Percentiles rank a stretch among this genome's conserved stretches.
phyloP scores from a whole-genome alignment of 352 stramenopile species.

The Pythium aquatile region DNA sequence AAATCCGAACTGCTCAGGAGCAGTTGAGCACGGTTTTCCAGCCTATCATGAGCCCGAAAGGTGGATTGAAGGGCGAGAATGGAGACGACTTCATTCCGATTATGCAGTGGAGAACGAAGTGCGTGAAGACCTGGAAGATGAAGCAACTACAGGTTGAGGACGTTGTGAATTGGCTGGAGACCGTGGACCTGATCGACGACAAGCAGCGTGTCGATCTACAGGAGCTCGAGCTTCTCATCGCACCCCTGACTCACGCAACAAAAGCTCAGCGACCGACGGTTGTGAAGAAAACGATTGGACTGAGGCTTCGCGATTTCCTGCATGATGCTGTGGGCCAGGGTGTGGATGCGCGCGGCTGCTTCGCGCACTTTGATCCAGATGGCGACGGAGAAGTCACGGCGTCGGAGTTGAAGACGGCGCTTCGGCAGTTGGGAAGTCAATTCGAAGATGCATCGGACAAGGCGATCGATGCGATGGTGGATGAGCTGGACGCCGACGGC shows the following conservation, averaged over 20 bases:
- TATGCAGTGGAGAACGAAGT: slow-evolving; percentile 38
- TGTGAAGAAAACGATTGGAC: slow-evolving; percentile 18
- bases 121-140: slow-evolving; percentile 32
- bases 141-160: slow-evolving; percentile 23
- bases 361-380: slow-evolving; percentile 59
- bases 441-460: slow-evolving; percentile 43
- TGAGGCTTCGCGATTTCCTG: slow-evolving; percentile 31
- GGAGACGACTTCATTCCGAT: slow-evolving; percentile 3
- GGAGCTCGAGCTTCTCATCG: slow-evolving; percentile 32
- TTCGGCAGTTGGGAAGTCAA: slow-evolving; percentile 44
- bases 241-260: not conserved
- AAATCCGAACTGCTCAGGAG: slow-evolving; percentile 31
- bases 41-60: not conserved
- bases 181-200: slow-evolving; percentile 31
- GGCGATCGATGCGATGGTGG: slow-evolving; percentile 48
- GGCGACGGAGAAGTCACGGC: slow-evolving; percentile 47
- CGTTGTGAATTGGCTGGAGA: slow-evolving; percentile 9
- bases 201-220: slow-evolving; percentile 27
- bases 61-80: not conserved
- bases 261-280: not conserved
- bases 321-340: slow-evolving; percentile 40
- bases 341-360: slow-evolving; percentile 43
- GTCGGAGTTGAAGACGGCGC: slow-evolving; percentile 46
- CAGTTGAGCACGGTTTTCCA: slow-evolving; percentile 14
- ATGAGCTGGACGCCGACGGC: slow-evolving; percentile 44